A percentile compares a stretch with the other conserved stretches of the same genome.
phyloP scores from a whole-genome alignment of 441 rosid genomes.

The Eruca vesicaria region DNA sequence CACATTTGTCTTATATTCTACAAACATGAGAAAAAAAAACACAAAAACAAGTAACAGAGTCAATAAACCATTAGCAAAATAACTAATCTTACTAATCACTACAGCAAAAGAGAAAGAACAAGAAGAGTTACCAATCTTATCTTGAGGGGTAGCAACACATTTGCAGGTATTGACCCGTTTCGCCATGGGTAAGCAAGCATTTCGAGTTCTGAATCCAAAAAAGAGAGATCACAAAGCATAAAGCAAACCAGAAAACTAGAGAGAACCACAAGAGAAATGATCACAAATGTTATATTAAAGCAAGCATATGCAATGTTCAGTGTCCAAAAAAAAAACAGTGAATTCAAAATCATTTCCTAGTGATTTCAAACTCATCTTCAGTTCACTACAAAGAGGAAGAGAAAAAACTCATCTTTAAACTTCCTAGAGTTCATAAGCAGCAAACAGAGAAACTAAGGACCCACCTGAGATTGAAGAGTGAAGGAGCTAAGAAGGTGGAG shows the following conservation, averaged over 20 bases:
- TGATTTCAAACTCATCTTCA: not conserved
- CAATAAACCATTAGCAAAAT: not conserved
- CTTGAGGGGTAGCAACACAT: constrained; percentile 69
- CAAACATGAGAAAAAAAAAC: constrained; percentile 4
- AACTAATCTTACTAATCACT: too few relatives aligned
- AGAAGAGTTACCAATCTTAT: constrained; percentile 45
- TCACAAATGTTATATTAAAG: not conserved
- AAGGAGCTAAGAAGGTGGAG: constrained; percentile 54
- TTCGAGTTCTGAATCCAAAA: constrained; percentile 41
- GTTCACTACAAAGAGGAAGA: too few relatives aligned
- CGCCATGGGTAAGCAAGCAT: constrained; percentile 39
- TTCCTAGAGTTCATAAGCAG: not conserved
- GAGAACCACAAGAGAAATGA: not conserved
- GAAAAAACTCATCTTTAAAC: not conserved
- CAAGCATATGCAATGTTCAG: not conserved
- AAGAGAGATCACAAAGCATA: not conserved
- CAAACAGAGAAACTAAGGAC: constrained; percentile 1
- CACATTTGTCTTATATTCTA: constrained; percentile 86
- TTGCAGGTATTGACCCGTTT: constrained; percentile 48
- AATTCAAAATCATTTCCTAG: not conserved
- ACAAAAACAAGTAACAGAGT: not conserved
- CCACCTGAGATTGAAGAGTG: constrained; percentile 50
- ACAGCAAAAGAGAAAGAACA: not conserved
- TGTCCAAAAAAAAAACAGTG: constrained; percentile 3
- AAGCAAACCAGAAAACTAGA: not conserved